A percentile compares a stretch with the other conserved stretches of the same genome.
phyloP scores from a whole-genome alignment of 2,329 filamentous ascomycete species.

The Penicillium sp. region DNA sequence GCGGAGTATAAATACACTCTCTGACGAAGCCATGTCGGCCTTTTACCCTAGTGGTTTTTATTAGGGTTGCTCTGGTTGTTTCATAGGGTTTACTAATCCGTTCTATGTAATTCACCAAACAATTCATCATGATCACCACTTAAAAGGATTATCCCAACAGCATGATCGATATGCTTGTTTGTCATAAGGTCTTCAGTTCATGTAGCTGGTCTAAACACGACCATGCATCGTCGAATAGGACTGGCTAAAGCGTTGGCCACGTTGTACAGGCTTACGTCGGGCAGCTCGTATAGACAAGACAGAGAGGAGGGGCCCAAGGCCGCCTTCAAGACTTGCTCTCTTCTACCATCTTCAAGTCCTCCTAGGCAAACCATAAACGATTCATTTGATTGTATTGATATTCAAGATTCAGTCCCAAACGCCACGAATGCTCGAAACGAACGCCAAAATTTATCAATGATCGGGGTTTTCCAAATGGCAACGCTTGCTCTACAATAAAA shows the following conservation, averaged over 20 bases:
- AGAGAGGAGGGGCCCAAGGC: not conserved
- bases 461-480: not conserved
- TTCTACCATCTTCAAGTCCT: not conserved
- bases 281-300: not conserved
- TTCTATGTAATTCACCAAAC: too few species aligned
- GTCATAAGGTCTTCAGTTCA: too few species aligned
- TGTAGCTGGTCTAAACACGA: too few species aligned
- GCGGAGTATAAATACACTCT: too few species aligned
- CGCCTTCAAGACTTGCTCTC: too few species aligned
- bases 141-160: too few species aligned
- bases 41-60: too few species aligned
- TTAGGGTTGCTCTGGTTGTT: too few species aligned
- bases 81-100: too few species aligned
- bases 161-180: too few species aligned
- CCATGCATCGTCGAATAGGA: not conserved
- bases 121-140: too few species aligned
- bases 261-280: not conserved
- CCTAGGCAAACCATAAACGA: not conserved
- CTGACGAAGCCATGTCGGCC: too few species aligned
- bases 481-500: constrained; percentile 1
- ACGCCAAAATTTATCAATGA: not conserved
- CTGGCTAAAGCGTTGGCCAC: not conserved
- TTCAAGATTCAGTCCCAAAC: not conserved
- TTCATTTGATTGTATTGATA: not conserved
- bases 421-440: not conserved